Evolutionary conservation across 2,329 filamentous ascomycete species (phyloP).

Genomic region (Rhinocladiella mackenziei): DNA sequence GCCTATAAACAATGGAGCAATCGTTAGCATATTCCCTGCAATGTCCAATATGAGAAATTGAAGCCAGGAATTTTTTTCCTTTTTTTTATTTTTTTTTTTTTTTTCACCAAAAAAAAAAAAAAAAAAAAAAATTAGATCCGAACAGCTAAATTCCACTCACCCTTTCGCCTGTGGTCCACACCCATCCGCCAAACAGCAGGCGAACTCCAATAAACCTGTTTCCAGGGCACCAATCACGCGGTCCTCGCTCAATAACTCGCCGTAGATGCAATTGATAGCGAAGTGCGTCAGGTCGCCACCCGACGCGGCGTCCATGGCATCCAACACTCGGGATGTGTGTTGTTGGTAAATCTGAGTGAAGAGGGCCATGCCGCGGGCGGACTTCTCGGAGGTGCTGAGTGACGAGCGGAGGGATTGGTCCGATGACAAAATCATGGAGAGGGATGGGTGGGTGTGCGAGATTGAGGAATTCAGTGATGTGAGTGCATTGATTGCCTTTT

Average conservation of each 20-base stretch:
- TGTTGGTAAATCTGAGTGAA: conserved; percentile 32
- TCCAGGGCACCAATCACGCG: conserved; percentile 29
- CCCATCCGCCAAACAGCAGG: conserved; percentile 32
- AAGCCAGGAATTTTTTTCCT: too few species aligned
- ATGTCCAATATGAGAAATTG: too few species aligned
- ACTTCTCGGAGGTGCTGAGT: conserved; percentile 20
- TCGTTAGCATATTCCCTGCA: too few species aligned
- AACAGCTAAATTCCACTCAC: conserved; percentile 19
- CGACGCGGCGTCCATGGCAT: conserved; percentile 29
- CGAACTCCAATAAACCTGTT: conserved; percentile 33
- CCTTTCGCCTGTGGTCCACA: conserved; percentile 33
- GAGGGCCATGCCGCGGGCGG: conserved; percentile 30
- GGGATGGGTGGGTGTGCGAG: conserved; percentile 15
- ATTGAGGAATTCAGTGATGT: conserved; percentile 29
- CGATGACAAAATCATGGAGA: conserved; percentile 16
- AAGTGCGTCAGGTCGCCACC: conserved; percentile 32
- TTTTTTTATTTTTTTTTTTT: too few species aligned
- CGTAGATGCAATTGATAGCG: conserved; percentile 32
- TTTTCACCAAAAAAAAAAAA: too few species aligned
- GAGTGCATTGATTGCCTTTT: conserved; percentile 32
- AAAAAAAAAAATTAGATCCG: background rate
- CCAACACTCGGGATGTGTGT: conserved; percentile 30
- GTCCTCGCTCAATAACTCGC: conserved; percentile 31
- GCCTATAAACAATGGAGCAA: too few species aligned
- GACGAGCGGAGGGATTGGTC: conserved; percentile 28